phyloP scores from a whole-genome alignment of 2,329 filamentous ascomycete species.

The Coniochaeta sp. region DNA sequence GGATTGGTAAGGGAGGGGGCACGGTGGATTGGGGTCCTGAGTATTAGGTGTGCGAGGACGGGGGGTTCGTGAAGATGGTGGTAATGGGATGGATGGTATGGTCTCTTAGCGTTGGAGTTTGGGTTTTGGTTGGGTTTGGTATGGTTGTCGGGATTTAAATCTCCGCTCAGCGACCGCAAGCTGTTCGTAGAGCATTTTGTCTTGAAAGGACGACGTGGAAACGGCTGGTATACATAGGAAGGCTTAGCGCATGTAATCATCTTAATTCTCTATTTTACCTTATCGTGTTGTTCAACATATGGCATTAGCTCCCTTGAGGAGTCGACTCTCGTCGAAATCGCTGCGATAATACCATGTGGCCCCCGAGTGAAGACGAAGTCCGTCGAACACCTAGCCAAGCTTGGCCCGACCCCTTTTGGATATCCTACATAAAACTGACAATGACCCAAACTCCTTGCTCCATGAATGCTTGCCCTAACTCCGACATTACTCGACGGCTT shows the following conservation, averaged over 20 bases:
- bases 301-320: too few relatives aligned
- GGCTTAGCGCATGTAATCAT: too few relatives aligned
- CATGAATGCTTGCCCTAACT: not conserved
- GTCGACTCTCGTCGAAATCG: too few relatives aligned
- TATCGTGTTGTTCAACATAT: too few relatives aligned
- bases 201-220: not conserved
- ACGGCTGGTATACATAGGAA: not conserved
- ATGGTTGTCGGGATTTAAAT: not conserved
- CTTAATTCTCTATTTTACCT: too few relatives aligned
- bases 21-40: slow-evolving; percentile 39
- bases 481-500: not conserved
- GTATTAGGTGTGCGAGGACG: not conserved
- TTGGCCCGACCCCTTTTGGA: too few relatives aligned
- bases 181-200: not conserved
- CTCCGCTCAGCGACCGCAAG: not conserved
- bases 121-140: not conserved
- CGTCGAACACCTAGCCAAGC: too few relatives aligned
- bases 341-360: too few relatives aligned
- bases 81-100: not conserved
- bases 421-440: too few relatives aligned
- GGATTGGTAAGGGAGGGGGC: slow-evolving; percentile 27
- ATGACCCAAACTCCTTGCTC: not conserved
- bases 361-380: too few relatives aligned
- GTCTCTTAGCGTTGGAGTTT: not conserved
- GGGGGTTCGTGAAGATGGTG: too few relatives aligned